Evolutionary conservation across 2,329 filamentous ascomycete genomes (phyloP).

Genomic region (Talaromyces sp.): DNA sequence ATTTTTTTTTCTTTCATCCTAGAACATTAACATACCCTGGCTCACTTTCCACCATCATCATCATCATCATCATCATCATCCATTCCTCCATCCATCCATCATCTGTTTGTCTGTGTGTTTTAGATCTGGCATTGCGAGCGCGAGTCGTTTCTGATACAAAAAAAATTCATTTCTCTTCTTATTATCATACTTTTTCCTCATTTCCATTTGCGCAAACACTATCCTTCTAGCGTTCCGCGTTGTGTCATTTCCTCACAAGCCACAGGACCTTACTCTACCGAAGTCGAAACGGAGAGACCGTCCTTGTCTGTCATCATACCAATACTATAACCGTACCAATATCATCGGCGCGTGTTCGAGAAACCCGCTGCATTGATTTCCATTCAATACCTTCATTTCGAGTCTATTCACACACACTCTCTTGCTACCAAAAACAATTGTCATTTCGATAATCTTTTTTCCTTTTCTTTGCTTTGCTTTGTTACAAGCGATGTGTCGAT

Average conservation of each 20-base stretch:
- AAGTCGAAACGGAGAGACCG: background rate
- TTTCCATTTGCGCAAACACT: background rate
- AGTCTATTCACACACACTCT: background rate
- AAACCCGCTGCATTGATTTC: background rate
- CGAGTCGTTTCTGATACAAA: conserved; percentile 28
- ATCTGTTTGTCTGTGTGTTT: conserved; percentile 28
- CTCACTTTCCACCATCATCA: conserved; percentile 1
- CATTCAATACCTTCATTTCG: background rate
- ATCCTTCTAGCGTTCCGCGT: conserved; percentile 17
- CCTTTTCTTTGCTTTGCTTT: background rate
- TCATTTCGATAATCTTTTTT: background rate
- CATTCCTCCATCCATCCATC: conserved; percentile 13
- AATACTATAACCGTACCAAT: background rate
- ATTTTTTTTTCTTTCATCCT: conserved; percentile 29
- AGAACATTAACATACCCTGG: conserved; percentile 22
- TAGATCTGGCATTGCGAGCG: conserved; percentile 47
- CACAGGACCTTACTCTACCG: background rate
- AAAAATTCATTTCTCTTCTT: conserved; percentile 19
- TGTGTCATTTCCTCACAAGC: conserved; percentile 5
- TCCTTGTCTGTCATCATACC: background rate
- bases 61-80: conserved; percentile 3
- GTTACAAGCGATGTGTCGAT: background rate
- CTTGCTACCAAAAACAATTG: background rate
- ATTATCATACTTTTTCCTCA: conserved; percentile 16
- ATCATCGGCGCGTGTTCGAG: background rate